A percentile compares a stretch with the other conserved stretches of the same genome.
These are phyloP conservation scores for Nepenthes mirabilis DNA, from an alignment of 148 eudicot species.

Conservation along the genomic window DNA sequence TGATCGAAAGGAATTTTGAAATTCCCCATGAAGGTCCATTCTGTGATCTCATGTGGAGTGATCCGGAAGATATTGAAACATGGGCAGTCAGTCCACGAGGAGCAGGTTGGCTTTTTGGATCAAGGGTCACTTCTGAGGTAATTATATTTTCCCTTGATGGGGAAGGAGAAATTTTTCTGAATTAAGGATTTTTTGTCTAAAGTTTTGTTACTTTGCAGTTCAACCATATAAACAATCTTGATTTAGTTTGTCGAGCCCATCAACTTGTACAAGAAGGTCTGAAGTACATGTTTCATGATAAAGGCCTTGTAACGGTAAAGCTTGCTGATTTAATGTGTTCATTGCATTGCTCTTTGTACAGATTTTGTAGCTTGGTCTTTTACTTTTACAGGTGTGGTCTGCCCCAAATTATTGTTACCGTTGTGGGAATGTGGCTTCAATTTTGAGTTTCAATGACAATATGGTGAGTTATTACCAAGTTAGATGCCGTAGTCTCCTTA, in stretches of 20 bases:
- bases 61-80: constrained; percentile 97
- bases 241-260: constrained; percentile 96
- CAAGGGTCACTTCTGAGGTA: constrained; percentile 97
- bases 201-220: constrained; percentile 33
- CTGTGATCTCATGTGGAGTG: constrained; percentile 99
- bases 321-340: not conserved
- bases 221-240: constrained; percentile 97
- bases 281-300: constrained; percentile 98
- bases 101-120: constrained; percentile 99
- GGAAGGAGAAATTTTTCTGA: not conserved
- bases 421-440: constrained; percentile 98
- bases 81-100: constrained; percentile 99
- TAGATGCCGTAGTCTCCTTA: not conserved
- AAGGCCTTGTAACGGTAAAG: constrained; percentile 95
- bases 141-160: not conserved
- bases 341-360: constrained; percentile 5
- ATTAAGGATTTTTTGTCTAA: not conserved
- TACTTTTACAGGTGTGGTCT: constrained; percentile 81
- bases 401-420: constrained; percentile 99
- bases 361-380: constrained; percentile 6
- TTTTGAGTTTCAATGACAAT: constrained; percentile 95
- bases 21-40: constrained; percentile 99
- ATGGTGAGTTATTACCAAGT: constrained; percentile 45
- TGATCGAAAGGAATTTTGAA: constrained; percentile 8
- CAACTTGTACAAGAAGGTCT: constrained; percentile 99